Base-by-base conservation (phyloP, 371 early-diverging fungal species). In the Massospora cicadina region DNA sequence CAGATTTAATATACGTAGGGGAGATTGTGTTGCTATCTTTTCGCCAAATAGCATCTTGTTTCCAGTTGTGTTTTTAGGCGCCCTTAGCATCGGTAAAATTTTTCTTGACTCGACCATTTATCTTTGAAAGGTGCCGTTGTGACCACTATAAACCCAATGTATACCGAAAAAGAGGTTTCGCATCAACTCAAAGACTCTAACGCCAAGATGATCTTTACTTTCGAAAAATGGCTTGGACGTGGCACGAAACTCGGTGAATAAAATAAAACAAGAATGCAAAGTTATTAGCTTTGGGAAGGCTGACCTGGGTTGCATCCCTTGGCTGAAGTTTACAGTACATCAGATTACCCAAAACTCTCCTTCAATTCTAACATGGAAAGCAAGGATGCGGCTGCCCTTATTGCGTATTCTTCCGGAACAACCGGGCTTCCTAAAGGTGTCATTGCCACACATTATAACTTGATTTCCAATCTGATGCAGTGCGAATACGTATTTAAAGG, bases 361-460 rank as follows among this genome's bases (percentile, higher is more conserved):
- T 43, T 26, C 43, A 55, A 58, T 5, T 66, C 70, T 33, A 21
- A n/a, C 25, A 7, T 12, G 2, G 70, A 75, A 32, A 59, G 68
- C 60, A 68, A 71, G 43, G 64, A 64, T n/a, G 68, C 73, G 55
- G 76, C 77, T 55, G 90, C 91, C 2, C 87, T 85, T 65, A 76
- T 94, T 54, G 89, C 89, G 71, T 94, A 87, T 75, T 89, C 89
- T 13, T 86, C 86, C 43, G 95, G 95, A 29, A 94, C 93, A 3
- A 91, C 93, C 0, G 65, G 63, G 1, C 24, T 32, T n/a, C 60
- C 28, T 63, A 80, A 88, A 69, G 87, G 86, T 27, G 88, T 86
- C 0, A 68, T 77, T 69, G 78, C 84, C 12, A 81, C 85, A 1
- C 88, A 88, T 68, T 69, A 72, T 65, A 88, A 86, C 71, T 74